A percentile compares a stretch with the other conserved stretches of the same genome.
phyloP scores from a whole-genome alignment of 495 filamentous ascomycete species.

The Trypethelium eluteriae region DNA sequence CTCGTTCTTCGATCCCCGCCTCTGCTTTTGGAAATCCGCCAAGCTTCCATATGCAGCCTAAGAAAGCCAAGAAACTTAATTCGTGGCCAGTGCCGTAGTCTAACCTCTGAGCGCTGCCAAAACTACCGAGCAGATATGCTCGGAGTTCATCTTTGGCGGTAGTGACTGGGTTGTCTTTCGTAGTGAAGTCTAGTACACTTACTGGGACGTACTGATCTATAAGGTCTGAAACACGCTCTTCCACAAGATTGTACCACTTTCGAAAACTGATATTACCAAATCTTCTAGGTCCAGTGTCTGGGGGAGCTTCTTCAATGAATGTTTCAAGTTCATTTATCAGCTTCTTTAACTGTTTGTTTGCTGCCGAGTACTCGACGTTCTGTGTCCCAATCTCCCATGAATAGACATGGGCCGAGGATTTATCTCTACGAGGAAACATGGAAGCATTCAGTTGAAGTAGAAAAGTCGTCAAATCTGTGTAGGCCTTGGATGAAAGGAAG shows the following conservation, averaged over 20 bases:
- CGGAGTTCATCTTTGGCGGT: slow-evolving; percentile 58
- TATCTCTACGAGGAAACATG: slow-evolving; percentile 62
- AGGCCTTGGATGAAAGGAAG: slow-evolving; percentile 73
- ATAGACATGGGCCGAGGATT: not conserved
- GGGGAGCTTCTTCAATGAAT: slow-evolving; percentile 71
- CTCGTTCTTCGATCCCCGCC: slow-evolving; percentile 57
- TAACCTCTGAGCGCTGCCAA: slow-evolving; percentile 79
- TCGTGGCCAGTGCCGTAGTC: slow-evolving; percentile 98
- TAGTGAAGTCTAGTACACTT: slow-evolving; percentile 40
- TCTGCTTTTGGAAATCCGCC: slow-evolving; percentile 55
- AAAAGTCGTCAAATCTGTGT: slow-evolving; percentile 78
- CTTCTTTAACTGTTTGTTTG: slow-evolving; percentile 55
- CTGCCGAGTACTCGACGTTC: slow-evolving; percentile 46
- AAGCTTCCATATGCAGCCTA: slow-evolving; percentile 85
- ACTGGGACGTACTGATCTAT: slow-evolving; percentile 55
- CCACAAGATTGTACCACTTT: slow-evolving; percentile 66
- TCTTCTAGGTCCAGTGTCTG: slow-evolving; percentile 72
- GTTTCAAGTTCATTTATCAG: slow-evolving; percentile 54
- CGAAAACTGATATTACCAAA: slow-evolving; percentile 91
- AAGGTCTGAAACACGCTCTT: slow-evolving; percentile 48
- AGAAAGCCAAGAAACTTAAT: slow-evolving; percentile 84
- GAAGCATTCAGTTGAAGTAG: slow-evolving; percentile 81
- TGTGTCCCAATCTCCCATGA: slow-evolving; percentile 47
- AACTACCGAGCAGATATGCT: slow-evolving; percentile 76
- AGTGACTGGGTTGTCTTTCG: slow-evolving; percentile 16